Percentiles rank a stretch among this genome's conserved stretches.
These are phyloP conservation scores for Puccinia hordei DNA, from an alignment of 1,284 basidiomycete species.

Conservation along the genomic window DNA sequence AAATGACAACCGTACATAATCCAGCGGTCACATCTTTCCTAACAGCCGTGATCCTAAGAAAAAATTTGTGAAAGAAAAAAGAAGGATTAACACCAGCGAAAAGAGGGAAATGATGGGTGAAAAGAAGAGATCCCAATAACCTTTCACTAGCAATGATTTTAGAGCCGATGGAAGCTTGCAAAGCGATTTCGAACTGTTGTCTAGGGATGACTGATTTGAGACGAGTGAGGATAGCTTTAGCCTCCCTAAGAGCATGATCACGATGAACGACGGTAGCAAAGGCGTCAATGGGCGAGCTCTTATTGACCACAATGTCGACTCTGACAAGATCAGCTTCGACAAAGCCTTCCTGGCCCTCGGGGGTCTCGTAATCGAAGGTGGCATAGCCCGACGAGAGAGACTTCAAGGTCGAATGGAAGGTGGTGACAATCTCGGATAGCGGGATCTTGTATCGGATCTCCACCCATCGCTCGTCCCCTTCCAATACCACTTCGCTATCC, in stretches of 20 bases:
- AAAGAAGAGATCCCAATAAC: too few species aligned
- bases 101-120: constrained; percentile 52
- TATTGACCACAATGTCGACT: constrained; percentile 42
- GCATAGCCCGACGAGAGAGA: constrained; percentile 58
- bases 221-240: constrained; percentile 21
- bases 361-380: constrained; percentile 70
- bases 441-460: constrained; percentile 70
- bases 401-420: constrained; percentile 90
- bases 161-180: constrained; percentile 69
- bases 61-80: constrained; percentile 55
- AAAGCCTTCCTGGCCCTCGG: constrained; percentile 26
- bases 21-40: constrained; percentile 94
- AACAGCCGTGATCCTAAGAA: constrained; percentile 70
- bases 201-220: constrained; percentile 36
- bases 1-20: constrained; percentile 73
- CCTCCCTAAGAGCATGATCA: constrained; percentile 38
- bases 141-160: constrained; percentile 87
- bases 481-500: constrained; percentile 61
- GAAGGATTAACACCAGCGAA: constrained; percentile 24
- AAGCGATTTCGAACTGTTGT: constrained; percentile 54
- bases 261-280: constrained; percentile 47
- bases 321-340: constrained; percentile 31
- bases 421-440: constrained; percentile 83
- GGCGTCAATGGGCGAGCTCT: constrained; percentile 37
- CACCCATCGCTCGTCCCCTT: constrained; percentile 17